Percentiles rank a stretch among this genome's conserved stretches.
Evolutionary conservation across 2,329 filamentous ascomycete genomes (phyloP).

Genomic region (Fusarium albosuccineum): DNA sequence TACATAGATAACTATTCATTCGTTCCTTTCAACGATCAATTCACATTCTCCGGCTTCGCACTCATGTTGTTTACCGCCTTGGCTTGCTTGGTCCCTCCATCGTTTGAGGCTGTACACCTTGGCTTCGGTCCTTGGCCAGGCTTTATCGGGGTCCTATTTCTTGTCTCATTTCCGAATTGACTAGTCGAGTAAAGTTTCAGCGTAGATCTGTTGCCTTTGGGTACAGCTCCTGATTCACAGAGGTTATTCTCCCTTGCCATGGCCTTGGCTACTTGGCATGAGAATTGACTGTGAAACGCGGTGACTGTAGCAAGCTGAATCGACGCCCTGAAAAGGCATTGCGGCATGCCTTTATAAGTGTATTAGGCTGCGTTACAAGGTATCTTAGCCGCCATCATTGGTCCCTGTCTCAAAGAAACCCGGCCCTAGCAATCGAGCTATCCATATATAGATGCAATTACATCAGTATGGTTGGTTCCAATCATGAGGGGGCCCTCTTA

Average conservation of each 20-base stretch:
- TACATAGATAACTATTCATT: too few relatives aligned
- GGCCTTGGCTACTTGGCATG: background rate
- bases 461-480: too few relatives aligned
- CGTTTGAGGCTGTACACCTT: constrained; percentile 7
- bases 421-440: too few relatives aligned
- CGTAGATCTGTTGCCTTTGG: background rate
- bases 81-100: background rate
- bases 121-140: constrained; percentile 1
- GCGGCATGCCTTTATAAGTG: background rate
- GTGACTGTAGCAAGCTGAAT: too few relatives aligned
- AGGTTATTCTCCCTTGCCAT: background rate
- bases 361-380: background rate
- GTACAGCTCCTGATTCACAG: background rate
- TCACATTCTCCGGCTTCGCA: too few relatives aligned
- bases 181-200: background rate
- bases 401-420: too few relatives aligned
- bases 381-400: background rate
- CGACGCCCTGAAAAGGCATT: too few relatives aligned
- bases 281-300: too few relatives aligned
- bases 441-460: too few relatives aligned
- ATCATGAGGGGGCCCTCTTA: too few relatives aligned
- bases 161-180: constrained; percentile 1
- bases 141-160: background rate
- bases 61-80: background rate
- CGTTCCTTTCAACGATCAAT: too few relatives aligned